Base-by-base conservation (phyloP, 1,284 basidiomycete species). In the Heterobasidion occidentale region DNA sequence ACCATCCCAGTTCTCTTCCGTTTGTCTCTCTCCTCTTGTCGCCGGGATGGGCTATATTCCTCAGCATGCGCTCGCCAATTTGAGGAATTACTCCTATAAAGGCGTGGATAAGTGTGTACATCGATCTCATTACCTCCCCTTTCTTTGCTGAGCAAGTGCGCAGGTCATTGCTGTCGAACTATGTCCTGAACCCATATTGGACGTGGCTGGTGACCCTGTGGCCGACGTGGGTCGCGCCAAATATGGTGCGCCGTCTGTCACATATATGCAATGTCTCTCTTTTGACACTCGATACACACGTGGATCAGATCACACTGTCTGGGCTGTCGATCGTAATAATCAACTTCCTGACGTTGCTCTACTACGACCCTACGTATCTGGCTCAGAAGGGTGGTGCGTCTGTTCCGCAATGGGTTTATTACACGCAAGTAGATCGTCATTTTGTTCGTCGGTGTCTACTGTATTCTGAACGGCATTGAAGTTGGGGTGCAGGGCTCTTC, bases 181-280 rank as follows among this genome's bases (percentile, higher is more conserved):
- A 92, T 72, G 74, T 98, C 38, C 79, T 99, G 57, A 85, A 86
- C 54, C 94, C 92, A 1, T 98, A 90, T 74, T 99, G 96, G 96
- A 94, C 81, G 60, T 90, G 90, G 88, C 86, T 98, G 61, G 92
- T 98, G 52, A 91, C 85, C 14, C 77, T 94, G 38, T 97, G 95
- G 83, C 97, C 96, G 0, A 77, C 79, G 53, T 86, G 74, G 51
- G 77, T 98, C 19, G 96, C 97, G 0, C 97, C 97, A 3, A 99
- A 99, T 74, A 82, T 86, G 53, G 94, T 95, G 65, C 62, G 86
- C 57, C 7, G 36, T 9, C 46, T 54, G 7, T 14, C 56, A 38
- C 45, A 36, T 20, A 9, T 12, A 47, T 33, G 45, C 46, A 7
- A 15, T 35, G 12, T 35, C 36, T 15, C 36, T 36, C 35, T 19